Percentiles rank a stretch among this genome's conserved stretches.
These are phyloP conservation scores for Nephelium lappaceum DNA, from an alignment of 345 rosid genomes.

Conservation along the genomic window DNA sequence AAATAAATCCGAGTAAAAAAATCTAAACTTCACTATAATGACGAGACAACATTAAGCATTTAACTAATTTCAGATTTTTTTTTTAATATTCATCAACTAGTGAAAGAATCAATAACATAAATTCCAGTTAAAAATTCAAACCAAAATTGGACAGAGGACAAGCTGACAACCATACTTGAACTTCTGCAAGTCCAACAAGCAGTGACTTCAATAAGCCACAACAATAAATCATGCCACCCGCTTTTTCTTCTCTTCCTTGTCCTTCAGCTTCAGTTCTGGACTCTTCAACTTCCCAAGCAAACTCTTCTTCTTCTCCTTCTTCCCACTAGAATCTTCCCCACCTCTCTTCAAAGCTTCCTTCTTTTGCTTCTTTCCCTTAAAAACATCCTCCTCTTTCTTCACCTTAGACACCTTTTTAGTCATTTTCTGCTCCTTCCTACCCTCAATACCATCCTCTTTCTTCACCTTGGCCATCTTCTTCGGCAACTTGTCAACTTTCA, in stretches of 20 bases:
- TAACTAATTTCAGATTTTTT: neutral
- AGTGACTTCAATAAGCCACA: slow-evolving; percentile 7
- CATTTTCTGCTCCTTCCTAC: neutral
- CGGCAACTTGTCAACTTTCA: slow-evolving; percentile 14
- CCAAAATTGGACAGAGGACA: slow-evolving; percentile 4
- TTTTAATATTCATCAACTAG: slow-evolving; percentile 15
- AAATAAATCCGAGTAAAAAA: neutral
- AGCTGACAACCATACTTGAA: slow-evolving; percentile 14
- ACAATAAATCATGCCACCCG: slow-evolving; percentile 1
- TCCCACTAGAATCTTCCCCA: neutral
- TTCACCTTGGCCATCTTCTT: slow-evolving; percentile 37
- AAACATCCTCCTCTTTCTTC: slow-evolving; percentile 29
- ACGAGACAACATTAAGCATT: neutral
- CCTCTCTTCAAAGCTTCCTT: slow-evolving; percentile 13
- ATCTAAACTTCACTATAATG: neutral
- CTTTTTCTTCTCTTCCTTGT: slow-evolving; percentile 28
- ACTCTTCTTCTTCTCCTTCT: slow-evolving; percentile 15
- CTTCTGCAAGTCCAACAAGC: slow-evolving; percentile 2
- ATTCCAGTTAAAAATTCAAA: slow-evolving; percentile 9
- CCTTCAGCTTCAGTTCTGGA: slow-evolving; percentile 21
- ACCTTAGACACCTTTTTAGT: slow-evolving; percentile 28
- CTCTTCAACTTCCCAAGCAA: slow-evolving; percentile 8
- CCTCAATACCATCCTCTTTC: slow-evolving; percentile 25
- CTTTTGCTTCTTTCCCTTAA: slow-evolving; percentile 22
- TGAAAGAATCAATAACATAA: neutral